Conservation (phyloP, 495 filamentous ascomycete genomes). For the Xylaria longipes region DNA sequence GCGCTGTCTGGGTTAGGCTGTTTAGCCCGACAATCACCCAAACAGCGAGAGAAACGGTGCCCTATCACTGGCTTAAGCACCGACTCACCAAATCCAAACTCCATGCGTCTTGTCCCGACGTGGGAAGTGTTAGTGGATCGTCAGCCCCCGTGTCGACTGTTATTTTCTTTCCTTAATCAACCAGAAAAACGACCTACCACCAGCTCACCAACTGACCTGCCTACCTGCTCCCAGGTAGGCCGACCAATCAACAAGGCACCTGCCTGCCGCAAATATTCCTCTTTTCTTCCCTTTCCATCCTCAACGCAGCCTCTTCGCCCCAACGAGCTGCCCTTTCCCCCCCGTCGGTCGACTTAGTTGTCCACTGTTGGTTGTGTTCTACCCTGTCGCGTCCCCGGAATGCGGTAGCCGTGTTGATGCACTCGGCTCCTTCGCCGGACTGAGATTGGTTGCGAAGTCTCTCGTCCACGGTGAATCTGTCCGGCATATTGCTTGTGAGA, state of each 20-base stretch:
- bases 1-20: conserved; percentile 6
- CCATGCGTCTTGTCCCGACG: conserved; percentile 20
- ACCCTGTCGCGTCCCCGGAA: conserved; percentile 45
- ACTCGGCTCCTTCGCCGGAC: conserved; percentile 62
- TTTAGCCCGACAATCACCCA: background rate
- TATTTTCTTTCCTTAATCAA: conserved; percentile 40
- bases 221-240: conserved; percentile 28
- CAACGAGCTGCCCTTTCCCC: background rate
- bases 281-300: conserved; percentile 23
- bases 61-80: background rate
- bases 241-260: conserved; percentile 33
- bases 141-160: conserved; percentile 35
- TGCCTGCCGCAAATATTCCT: conserved; percentile 23
- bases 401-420: conserved; percentile 57
- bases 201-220: conserved; percentile 22
- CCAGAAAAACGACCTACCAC: conserved; percentile 36
- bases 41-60: background rate
- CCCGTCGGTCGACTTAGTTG: conserved; percentile 16
- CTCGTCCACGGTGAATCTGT: conserved; percentile 23
- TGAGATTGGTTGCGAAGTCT: conserved; percentile 49
- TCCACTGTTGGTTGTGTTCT: conserved; percentile 25
- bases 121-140: conserved; percentile 37
- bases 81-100: background rate
- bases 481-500: background rate
- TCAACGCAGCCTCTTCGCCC: conserved; percentile 20